phyloP scores from a whole-genome alignment of 2,329 filamentous ascomycete species.

The Plenodomus biglobosus region DNA sequence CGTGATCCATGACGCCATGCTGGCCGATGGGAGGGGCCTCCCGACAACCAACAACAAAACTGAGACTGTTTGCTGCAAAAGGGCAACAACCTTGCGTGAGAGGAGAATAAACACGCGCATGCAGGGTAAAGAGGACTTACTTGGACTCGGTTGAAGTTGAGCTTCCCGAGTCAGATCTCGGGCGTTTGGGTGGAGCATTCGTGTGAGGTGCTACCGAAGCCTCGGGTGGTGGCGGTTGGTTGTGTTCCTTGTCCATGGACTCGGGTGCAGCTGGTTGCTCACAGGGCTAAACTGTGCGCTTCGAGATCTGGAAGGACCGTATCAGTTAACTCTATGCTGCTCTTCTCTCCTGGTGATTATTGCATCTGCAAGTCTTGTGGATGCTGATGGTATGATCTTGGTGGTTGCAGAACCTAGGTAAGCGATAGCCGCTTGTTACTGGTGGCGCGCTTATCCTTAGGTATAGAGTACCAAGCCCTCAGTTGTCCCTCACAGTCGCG shows the following conservation, averaged over 20 bases:
- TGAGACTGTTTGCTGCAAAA: background rate
- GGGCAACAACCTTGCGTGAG: background rate
- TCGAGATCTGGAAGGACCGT: background rate
- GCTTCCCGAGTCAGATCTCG: conserved; percentile 35
- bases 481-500: background rate
- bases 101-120: conserved; percentile 2
- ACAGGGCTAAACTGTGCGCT: background rate
- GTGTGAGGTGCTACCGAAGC: conserved; percentile 40
- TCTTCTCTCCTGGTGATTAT: conserved; percentile 3
- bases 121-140: conserved; percentile 23
- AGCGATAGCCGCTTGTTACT: conserved; percentile 26
- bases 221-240: conserved; percentile 40
- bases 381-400: conserved; percentile 14
- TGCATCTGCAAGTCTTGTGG: conserved; percentile 9
- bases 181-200: conserved; percentile 38
- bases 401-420: conserved; percentile 23
- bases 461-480: conserved; percentile 1
- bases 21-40: background rate
- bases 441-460: conserved; percentile 19
- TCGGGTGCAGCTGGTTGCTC: conserved; percentile 29
- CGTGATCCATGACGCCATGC: background rate
- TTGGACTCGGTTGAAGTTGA: conserved; percentile 38
- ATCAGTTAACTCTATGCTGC: conserved; percentile 1
- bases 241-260: conserved; percentile 37
- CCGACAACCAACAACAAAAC: background rate